Base-by-base conservation (phyloP, 176 grass and related monocot genomes). In the Carex pumila region DNA sequence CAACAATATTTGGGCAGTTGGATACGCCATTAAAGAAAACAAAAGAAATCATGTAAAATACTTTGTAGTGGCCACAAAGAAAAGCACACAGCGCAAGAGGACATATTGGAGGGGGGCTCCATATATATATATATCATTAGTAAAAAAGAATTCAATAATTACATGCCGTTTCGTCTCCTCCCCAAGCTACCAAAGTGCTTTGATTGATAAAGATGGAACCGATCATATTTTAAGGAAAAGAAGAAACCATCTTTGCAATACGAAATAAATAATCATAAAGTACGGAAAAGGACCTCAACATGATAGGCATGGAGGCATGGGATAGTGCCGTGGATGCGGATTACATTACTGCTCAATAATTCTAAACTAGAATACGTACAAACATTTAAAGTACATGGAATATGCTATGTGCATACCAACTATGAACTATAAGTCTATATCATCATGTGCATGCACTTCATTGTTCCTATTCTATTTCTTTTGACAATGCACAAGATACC, bases 161-260 rank as follows among this genome's bases (percentile, higher is more conserved):
- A 36, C 61, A 31, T 50, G 36, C 31, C 18, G n/a, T 63, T 81
- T 45, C 79, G 41, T 81, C 56, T 65, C 79, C 61, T 65, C 32
- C 9, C 79, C 61, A 64, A 81, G 41, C 59, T 81, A 81, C 79
- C 61, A 50, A 81, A 62, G 32, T 81, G 61, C 61, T 37, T 81
- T 81, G 79, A 81, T 81, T 65, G 61, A 65, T 81, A 81, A 62
- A 81, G 79, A 65, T 81, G 79, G 79, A 45, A 64, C 56, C 59
- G 79, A 81, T n/a, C 79, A 45, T 81, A 81, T 63, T 81, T 81
- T 49, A 65, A 25, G 79, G 79, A 64, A 81, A 81, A 81, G 61
- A 45, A 64, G 32, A 81, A 81, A 81, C 58, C 56, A 65, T 18
- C 79, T 63, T 81, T 45, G 56, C 54, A 47, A 64, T 81, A 19